Conservation (phyloP, 176 grass and related monocot genomes). For the Hsuehochloa calcarea region DNA sequence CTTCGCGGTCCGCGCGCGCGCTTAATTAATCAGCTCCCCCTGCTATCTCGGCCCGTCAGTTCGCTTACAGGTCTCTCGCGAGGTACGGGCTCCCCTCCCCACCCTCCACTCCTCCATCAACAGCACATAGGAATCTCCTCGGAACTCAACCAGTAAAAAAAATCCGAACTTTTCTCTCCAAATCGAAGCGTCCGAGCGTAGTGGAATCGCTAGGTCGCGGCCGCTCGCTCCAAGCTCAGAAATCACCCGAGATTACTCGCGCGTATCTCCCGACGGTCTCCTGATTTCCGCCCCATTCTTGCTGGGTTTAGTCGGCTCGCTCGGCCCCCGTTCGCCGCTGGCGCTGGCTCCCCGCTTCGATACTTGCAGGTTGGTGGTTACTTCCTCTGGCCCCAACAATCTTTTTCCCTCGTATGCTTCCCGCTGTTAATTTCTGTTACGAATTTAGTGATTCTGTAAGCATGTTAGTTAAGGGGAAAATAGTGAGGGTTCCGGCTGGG, state of each 20-base stretch:
- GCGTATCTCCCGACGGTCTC: background rate
- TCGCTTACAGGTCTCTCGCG: background rate
- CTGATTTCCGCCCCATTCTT: background rate
- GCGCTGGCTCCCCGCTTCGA: background rate
- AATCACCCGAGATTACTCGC: background rate
- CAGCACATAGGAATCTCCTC: too few relatives aligned
- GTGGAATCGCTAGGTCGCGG: background rate
- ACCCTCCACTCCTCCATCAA: background rate
- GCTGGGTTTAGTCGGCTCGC: conserved; percentile 25
- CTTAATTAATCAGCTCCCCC: background rate
- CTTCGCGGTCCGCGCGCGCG: too few relatives aligned
- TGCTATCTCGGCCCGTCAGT: background rate
- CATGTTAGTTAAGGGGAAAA: background rate
- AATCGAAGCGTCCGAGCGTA: background rate
- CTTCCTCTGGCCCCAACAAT: background rate
- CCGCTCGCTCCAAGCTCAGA: background rate
- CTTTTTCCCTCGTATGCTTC: background rate
- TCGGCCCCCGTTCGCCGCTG: background rate
- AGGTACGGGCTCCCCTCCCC: background rate
- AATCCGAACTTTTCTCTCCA: background rate
- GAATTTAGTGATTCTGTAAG: background rate
- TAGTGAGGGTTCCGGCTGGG: background rate
- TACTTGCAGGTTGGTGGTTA: background rate
- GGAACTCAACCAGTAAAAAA: background rate
- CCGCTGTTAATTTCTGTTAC: background rate